phyloP scores from a whole-genome alignment of 2,329 filamentous ascomycete genomes.

The Ophiocordyceps camponoti-saundersi region DNA sequence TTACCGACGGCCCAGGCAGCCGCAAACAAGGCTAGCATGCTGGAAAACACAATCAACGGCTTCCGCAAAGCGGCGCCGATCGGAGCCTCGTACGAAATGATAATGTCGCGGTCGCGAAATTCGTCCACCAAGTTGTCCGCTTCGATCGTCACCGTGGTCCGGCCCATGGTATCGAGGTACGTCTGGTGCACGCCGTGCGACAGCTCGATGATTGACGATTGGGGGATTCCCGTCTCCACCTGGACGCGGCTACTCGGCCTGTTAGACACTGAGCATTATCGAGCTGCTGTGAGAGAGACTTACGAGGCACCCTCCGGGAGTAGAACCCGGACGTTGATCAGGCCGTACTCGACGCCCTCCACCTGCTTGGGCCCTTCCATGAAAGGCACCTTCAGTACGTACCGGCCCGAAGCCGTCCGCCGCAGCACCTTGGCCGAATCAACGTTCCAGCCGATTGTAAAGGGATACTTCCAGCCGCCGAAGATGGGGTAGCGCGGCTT shows the following conservation, averaged over 20 bases:
- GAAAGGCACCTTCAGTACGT: slow-evolving; percentile 79
- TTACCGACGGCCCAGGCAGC: slow-evolving; percentile 59
- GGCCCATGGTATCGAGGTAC: slow-evolving; percentile 84
- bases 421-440: slow-evolving; percentile 64
- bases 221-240: slow-evolving; percentile 57
- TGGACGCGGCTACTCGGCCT: slow-evolving; percentile 51
- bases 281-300: slow-evolving; percentile 16
- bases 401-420: slow-evolving; percentile 47
- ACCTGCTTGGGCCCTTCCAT: slow-evolving; percentile 75
- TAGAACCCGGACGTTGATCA: slow-evolving; percentile 64
- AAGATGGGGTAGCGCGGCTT: slow-evolving; percentile 94
- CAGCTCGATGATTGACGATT: slow-evolving; percentile 39
- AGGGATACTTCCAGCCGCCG: slow-evolving; percentile 95
- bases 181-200: slow-evolving; percentile 55
- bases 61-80: slow-evolving; percentile 63
- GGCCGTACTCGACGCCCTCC: slow-evolving; percentile 76
- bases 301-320: slow-evolving; percentile 82
- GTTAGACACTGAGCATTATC: background rate
- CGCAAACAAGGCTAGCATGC: slow-evolving; percentile 56
- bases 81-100: slow-evolving; percentile 81
- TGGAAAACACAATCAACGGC: slow-evolving; percentile 64
- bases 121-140: slow-evolving; percentile 85
- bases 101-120: slow-evolving; percentile 62
- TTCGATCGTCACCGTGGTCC: slow-evolving; percentile 64
- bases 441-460: slow-evolving; percentile 90